A percentile compares a stretch with the other conserved stretches of the same genome.
Conservation (phyloP, 208 protist genomes). For the Balamuthia mandrillaris region DNA sequence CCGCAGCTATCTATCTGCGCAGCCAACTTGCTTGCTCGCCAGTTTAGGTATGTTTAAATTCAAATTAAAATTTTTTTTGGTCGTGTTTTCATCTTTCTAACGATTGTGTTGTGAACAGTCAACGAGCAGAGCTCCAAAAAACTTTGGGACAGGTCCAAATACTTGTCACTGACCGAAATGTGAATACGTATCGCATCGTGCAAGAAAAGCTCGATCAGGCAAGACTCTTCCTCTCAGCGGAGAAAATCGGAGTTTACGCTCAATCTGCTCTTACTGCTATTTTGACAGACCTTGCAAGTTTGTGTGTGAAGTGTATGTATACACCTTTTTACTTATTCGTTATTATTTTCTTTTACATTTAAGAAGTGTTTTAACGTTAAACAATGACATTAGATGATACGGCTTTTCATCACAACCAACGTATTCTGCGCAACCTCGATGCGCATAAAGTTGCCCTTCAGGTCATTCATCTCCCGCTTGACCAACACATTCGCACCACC, state of each 20-base stretch:
- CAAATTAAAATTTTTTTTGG: not conserved
- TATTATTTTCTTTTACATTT: no score
- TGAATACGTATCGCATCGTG: slow-evolving; percentile 14
- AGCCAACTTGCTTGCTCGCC: slow-evolving; percentile 4
- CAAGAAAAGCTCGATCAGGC: not conserved
- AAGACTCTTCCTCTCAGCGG: not conserved
- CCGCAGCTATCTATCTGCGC: not conserved
- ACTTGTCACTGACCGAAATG: slow-evolving; percentile 7
- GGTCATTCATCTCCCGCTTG: slow-evolving; percentile 3
- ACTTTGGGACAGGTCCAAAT: slow-evolving; percentile 16
- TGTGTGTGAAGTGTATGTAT: not conserved
- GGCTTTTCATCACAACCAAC: slow-evolving; percentile 13
- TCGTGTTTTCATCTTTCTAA: not conserved
- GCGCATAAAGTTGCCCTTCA: not conserved
- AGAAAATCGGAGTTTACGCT: not conserved
- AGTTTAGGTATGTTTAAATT: slow-evolving; percentile 18
- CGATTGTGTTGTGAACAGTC: not conserved
- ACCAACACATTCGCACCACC: no score
- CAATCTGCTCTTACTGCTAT: not conserved
- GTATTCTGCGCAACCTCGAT: slow-evolving; percentile 21
- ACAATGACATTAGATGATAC: not conserved
- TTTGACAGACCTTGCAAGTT: not conserved
- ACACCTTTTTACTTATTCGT: no score
- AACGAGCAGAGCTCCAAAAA: not conserved
- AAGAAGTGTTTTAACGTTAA: no score